Evolutionary conservation across 805 yeast genomes (phyloP), one percentile per base, ranked within the genome.

Genomic region (Ogataea paraovalis): DNA sequence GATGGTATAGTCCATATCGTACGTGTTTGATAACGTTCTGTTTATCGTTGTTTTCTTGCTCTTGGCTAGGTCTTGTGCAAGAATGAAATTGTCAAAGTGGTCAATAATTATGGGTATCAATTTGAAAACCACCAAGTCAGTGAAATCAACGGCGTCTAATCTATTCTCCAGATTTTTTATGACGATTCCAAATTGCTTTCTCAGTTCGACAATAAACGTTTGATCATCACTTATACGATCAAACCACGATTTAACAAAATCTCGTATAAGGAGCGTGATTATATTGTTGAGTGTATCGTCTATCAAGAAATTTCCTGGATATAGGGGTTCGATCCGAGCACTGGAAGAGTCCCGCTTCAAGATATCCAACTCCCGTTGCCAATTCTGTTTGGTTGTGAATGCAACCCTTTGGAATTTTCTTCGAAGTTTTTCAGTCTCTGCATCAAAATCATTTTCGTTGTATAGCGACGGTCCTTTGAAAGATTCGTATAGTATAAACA

Each of bases 91-190:
- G 7, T 70, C 66, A 49, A 84, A 75, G 61, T 90, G 96, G 12
- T 74, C 76, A 1, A 87, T 82, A 1, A 88, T 6, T 1, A 83
- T 55, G 0, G 97, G 96, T 6, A 87, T 46, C 0, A 87, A 32
- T 40, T 74, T 73, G 27, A 79, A 66, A 1, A 87, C 82, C 2
- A 85, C 50, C 27, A 88, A 59, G 38, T 74, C 73, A 1, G 89
- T 72, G 19, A 78, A 65, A 56, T 87, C 88, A 1, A 81, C 48
- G 0, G 59, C 56, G 0, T 51, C 58, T 1, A 83, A 48, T 27
- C 84, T 64, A 3, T 52, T 48, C 22, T 74, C 73, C 7, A 89
- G 44, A 18, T 65, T 65, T 8, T 52, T 55, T 1, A 80, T 58
- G 0, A 76, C 75, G 2, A 52, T 43, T 8, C 74, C 66, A 27